Evolutionary conservation across 176 grass and related monocot species (phyloP).

Genomic region (Microstegium vimineum): DNA sequence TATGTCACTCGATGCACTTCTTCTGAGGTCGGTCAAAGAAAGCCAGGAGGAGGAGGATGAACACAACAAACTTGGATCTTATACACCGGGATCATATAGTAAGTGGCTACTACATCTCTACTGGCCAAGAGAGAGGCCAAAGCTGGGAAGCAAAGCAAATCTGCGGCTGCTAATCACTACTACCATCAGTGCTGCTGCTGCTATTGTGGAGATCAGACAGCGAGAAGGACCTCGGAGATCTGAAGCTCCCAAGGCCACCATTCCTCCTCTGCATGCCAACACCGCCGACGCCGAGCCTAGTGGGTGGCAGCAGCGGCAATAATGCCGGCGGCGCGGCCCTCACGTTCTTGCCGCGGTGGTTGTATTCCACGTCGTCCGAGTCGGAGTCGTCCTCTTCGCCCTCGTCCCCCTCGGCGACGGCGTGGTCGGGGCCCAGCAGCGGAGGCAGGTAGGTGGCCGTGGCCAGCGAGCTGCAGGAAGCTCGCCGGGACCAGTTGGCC

Average conservation of each 20-base stretch:
- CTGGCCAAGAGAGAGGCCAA: background rate
- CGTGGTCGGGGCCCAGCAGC: conserved; percentile 37
- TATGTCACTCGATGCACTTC: conserved; percentile 28
- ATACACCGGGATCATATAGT: conserved; percentile 31
- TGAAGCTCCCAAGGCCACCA: conserved; percentile 26
- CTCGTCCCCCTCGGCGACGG: conserved; percentile 53
- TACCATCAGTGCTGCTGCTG: background rate
- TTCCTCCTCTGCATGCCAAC: conserved; percentile 12
- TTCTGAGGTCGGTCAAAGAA: conserved; percentile 17
- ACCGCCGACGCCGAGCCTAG: conserved; percentile 7
- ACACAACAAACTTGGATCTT: conserved; percentile 32
- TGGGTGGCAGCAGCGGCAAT: conserved; percentile 44
- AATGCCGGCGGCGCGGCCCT: conserved; percentile 40
- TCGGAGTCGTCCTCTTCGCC: conserved; percentile 43
- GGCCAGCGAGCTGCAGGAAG: conserved; percentile 64
- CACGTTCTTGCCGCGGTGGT: conserved; percentile 32
- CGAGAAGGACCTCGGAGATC: conserved; percentile 60
- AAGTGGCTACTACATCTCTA: conserved; percentile 29
- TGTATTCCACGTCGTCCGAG: background rate
- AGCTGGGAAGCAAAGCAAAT: conserved; percentile 10
- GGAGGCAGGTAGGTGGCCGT: conserved; percentile 47
- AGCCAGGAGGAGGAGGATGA: background rate
- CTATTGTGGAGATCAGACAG: conserved; percentile 59
- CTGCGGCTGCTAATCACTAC: conserved; percentile 19
- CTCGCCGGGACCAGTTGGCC: conserved; percentile 50